Percentiles rank a stretch among this genome's conserved stretches.
phyloP scores from a whole-genome alignment of 2,329 filamentous ascomycete genomes.

The Ilyonectria destructans region DNA sequence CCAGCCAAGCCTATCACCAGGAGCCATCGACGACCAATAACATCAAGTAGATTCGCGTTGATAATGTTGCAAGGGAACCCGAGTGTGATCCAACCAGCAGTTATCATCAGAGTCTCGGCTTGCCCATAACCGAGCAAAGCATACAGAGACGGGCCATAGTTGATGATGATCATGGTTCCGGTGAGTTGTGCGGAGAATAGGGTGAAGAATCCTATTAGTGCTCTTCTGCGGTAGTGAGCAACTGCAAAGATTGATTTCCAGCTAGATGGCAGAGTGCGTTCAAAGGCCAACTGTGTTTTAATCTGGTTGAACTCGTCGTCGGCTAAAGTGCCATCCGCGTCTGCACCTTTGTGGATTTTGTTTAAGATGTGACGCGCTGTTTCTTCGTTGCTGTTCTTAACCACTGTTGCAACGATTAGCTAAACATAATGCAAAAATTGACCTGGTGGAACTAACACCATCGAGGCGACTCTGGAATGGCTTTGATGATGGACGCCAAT shows the following conservation, averaged over 20 bases:
- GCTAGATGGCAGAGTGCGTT: not conserved
- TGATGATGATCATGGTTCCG: constrained; percentile 15
- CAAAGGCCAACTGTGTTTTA: not conserved
- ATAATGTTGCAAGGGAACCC: not conserved
- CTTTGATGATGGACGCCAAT: not conserved
- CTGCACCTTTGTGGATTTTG: not conserved
- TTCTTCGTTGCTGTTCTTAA: not conserved
- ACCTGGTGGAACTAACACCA: constrained; percentile 10
- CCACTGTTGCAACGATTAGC: too few relatives aligned
- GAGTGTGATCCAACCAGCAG: constrained; percentile 6
- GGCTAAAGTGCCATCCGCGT: not conserved
- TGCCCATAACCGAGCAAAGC: not conserved
- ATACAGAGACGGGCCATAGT: constrained; percentile 11
- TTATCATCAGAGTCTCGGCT: not conserved
- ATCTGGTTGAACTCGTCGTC: not conserved
- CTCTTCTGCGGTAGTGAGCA: constrained; percentile 1
- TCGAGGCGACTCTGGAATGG: constrained; percentile 9
- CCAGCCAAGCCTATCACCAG: constrained; percentile 5
- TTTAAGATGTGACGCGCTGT: not conserved
- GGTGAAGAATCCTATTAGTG: constrained; percentile 10
- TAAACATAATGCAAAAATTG: too few relatives aligned
- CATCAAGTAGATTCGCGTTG: constrained; percentile 6
- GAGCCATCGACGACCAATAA: not conserved
- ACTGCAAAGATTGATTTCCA: not conserved
- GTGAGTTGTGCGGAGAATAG: constrained; percentile 8